Conservation (phyloP, 2,329 filamentous ascomycete species). For the Penicillium hesseltinei region DNA sequence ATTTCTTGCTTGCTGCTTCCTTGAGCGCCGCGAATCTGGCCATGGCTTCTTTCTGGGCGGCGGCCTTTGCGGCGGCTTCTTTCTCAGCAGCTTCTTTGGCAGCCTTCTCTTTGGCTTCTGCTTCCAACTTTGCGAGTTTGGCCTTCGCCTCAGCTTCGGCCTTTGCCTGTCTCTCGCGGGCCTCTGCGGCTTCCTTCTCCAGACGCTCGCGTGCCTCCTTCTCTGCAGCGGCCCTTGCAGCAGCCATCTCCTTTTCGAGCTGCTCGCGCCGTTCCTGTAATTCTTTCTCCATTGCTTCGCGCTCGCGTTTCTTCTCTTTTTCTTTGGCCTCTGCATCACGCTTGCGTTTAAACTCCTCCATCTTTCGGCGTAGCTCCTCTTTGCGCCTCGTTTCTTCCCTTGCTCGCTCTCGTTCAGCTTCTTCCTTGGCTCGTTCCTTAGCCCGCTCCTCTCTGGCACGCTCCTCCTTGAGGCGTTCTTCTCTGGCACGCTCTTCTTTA, state of each 20-base stretch:
- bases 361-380: constrained; percentile 39
- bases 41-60: constrained; percentile 40
- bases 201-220: constrained; percentile 37
- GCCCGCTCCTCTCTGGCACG: constrained; percentile 20
- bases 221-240: constrained; percentile 32
- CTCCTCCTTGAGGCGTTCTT: constrained; percentile 21
- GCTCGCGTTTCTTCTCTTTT: constrained; percentile 39
- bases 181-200: constrained; percentile 31
- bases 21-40: constrained; percentile 40
- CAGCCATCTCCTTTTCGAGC: constrained; percentile 39
- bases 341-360: constrained; percentile 39
- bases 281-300: constrained; percentile 42
- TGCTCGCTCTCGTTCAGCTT: constrained; percentile 29
- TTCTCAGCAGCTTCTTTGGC: constrained; percentile 60
- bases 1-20: constrained; percentile 40
- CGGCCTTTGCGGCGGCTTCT: constrained; percentile 52
- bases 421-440: constrained; percentile 26
- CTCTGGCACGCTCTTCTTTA: constrained; percentile 30
- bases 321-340: constrained; percentile 40
- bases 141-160: constrained; percentile 28
- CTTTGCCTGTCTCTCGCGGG: constrained; percentile 20
- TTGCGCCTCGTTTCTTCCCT: constrained; percentile 36
- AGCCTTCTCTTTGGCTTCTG: constrained; percentile 35
- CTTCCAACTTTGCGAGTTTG: constrained; percentile 31
- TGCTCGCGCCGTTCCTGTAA: constrained; percentile 42